Percentiles rank a stretch among this genome's conserved stretches.
phyloP scores from a whole-genome alignment of 2,329 filamentous ascomycete genomes.

The Ophiostoma fasciatum region DNA sequence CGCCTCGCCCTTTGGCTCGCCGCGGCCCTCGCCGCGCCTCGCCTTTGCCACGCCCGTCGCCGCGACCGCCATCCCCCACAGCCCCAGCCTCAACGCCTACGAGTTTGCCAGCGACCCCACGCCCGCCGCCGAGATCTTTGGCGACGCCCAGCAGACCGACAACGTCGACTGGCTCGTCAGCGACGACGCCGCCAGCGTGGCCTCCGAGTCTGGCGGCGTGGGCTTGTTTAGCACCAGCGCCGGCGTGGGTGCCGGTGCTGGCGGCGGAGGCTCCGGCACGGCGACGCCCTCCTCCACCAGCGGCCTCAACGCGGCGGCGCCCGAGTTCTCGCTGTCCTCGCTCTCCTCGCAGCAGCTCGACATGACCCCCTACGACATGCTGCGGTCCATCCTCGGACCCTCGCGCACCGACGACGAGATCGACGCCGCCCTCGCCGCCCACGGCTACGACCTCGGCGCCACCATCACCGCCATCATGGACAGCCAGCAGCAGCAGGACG shows the following conservation, averaged over 20 bases:
- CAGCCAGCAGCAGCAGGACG: slow-evolving; percentile 33
- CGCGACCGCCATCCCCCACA: slow-evolving; percentile 82
- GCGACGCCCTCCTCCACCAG: slow-evolving; percentile 57
- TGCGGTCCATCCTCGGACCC: slow-evolving; percentile 85
- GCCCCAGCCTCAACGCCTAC: slow-evolving; percentile 85
- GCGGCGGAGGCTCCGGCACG: slow-evolving; percentile 63
- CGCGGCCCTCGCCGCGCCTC: slow-evolving; percentile 79
- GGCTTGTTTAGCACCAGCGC: slow-evolving; percentile 75
- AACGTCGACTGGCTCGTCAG: slow-evolving; percentile 97
- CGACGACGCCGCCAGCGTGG: slow-evolving; percentile 66
- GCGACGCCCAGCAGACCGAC: slow-evolving; percentile 82
- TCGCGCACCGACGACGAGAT: slow-evolving; percentile 88
- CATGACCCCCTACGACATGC: slow-evolving; percentile 97
- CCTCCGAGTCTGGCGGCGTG: slow-evolving; percentile 55
- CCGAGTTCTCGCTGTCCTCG: slow-evolving; percentile 47
- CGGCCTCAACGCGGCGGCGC: slow-evolving; percentile 62
- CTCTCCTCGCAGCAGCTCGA: slow-evolving; percentile 52
- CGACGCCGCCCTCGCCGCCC: slow-evolving; percentile 72
- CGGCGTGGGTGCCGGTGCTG: slow-evolving; percentile 21
- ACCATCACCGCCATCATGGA: slow-evolving; percentile 86
- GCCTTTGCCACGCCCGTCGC: slow-evolving; percentile 77
- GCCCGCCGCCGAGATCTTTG: slow-evolving; percentile 63
- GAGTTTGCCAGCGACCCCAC: slow-evolving; percentile 76
- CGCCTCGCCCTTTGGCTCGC: slow-evolving; percentile 85
- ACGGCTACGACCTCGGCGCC: slow-evolving; percentile 85